These are phyloP conservation scores for Populus tomentosa DNA, from an alignment of 441 rosid genomes.

Conservation along the genomic window DNA sequence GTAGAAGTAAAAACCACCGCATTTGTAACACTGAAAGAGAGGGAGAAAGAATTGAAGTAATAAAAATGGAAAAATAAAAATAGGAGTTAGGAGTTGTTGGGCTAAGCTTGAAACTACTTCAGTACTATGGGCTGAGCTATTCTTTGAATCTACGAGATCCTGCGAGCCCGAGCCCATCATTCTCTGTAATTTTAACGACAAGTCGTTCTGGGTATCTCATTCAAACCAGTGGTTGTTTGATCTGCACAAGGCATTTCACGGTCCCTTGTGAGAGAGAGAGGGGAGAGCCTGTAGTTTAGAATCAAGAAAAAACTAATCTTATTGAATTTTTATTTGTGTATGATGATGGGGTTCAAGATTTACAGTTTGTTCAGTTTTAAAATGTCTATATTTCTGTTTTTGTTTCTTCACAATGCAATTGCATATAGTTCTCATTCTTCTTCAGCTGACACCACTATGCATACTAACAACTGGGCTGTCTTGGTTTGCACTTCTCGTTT, in stretches of 20 bases:
- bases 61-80: background rate
- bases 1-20: no score
- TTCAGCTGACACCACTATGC: constrained; percentile 61
- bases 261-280: background rate
- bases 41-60: background rate
- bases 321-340: background rate
- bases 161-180: background rate
- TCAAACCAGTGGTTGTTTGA: background rate
- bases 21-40: no score
- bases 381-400: constrained; percentile 18
- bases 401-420: constrained; percentile 28
- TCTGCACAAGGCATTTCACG: background rate
- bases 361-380: constrained; percentile 11
- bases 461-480: constrained; percentile 98
- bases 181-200: background rate
- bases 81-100: background rate
- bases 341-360: constrained; percentile 18
- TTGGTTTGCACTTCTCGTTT: constrained; percentile 97
- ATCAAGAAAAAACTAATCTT: background rate
- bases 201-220: background rate
- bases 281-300: background rate
- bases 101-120: background rate
- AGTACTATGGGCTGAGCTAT: background rate
- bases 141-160: background rate
- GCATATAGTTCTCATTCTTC: constrained; percentile 29